Conservation (phyloP, 2,329 filamentous ascomycete species). For the Cercospora beticola region DNA sequence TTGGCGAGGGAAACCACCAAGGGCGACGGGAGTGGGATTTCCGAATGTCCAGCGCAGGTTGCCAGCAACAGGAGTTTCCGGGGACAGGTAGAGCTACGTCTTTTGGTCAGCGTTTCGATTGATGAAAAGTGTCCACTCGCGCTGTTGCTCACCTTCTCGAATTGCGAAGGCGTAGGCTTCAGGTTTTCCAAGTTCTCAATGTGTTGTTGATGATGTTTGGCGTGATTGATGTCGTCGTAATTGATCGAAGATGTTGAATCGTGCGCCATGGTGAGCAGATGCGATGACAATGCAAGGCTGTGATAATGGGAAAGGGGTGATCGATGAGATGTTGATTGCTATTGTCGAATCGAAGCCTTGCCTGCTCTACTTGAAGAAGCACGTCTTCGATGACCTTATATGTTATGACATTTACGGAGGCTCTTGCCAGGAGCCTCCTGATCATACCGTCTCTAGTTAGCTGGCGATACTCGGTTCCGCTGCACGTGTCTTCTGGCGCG, state of each 20-base stretch:
- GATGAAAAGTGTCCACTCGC: background rate
- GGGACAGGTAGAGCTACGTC: background rate
- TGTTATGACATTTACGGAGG: background rate
- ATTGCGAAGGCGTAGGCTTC: constrained; percentile 8
- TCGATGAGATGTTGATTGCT: background rate
- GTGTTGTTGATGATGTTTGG: background rate
- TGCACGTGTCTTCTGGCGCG: background rate
- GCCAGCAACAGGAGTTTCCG: background rate
- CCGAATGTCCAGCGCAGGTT: background rate
- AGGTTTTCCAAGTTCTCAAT: background rate
- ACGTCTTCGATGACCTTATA: background rate
- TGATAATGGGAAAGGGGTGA: background rate
- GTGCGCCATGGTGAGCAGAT: background rate
- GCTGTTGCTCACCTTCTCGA: constrained; percentile 1
- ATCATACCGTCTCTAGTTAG: background rate
- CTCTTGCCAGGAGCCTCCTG: background rate
- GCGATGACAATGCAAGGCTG: background rate
- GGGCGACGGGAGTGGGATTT: background rate
- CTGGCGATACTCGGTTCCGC: background rate
- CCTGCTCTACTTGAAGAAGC: background rate
- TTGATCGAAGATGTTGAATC: background rate
- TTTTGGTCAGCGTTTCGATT: background rate
- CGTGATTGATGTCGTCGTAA: background rate
- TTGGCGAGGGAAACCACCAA: too few species aligned
- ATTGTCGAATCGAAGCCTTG: background rate